Evolutionary conservation across 495 filamentous ascomycete genomes (phyloP).

Genomic region (Bryoglossum gracile): DNA sequence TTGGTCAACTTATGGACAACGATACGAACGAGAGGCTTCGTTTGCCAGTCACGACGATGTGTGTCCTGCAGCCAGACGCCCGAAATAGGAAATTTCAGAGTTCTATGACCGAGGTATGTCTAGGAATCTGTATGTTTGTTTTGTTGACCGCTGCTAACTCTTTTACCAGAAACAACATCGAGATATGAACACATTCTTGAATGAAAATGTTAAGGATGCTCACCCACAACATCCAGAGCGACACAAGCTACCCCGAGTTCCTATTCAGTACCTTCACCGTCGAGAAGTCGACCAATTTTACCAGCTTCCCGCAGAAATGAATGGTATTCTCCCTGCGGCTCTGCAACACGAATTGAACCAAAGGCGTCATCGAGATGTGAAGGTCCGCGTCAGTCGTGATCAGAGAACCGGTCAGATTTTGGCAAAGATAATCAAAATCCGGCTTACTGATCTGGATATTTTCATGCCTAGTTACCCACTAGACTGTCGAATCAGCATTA

Average conservation of each 20-base stretch:
- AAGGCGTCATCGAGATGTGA: constrained; percentile 53
- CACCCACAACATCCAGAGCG: constrained; percentile 37
- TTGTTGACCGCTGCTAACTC: no score
- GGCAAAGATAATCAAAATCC: constrained; percentile 81
- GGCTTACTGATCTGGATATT: constrained; percentile 76
- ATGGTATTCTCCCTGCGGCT: constrained; percentile 17
- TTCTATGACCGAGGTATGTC: constrained; percentile 75
- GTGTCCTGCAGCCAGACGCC: constrained; percentile 48
- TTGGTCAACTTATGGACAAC: constrained; percentile 72
- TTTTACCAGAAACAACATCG: constrained; percentile 61
- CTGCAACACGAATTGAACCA: constrained; percentile 45
- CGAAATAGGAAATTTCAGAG: constrained; percentile 62
- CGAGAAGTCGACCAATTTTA: constrained; percentile 76
- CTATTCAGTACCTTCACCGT: constrained; percentile 72
- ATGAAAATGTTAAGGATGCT: constrained; percentile 52
- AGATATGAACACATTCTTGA: constrained; percentile 71
- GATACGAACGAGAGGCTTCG: constrained; percentile 57
- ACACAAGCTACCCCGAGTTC: constrained; percentile 41
- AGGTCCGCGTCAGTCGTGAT: constrained; percentile 72
- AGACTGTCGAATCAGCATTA: constrained; percentile 85
- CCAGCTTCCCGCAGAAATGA: constrained; percentile 47
- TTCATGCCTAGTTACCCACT: constrained; percentile 63
- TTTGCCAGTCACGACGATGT: constrained; percentile 58
- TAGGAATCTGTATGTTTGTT: neutral
- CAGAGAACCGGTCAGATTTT: constrained; percentile 62